These are phyloP conservation scores for Coemansia sp. DNA, from an alignment of 192 early-diverging fungal species.

Conservation along the genomic window DNA sequence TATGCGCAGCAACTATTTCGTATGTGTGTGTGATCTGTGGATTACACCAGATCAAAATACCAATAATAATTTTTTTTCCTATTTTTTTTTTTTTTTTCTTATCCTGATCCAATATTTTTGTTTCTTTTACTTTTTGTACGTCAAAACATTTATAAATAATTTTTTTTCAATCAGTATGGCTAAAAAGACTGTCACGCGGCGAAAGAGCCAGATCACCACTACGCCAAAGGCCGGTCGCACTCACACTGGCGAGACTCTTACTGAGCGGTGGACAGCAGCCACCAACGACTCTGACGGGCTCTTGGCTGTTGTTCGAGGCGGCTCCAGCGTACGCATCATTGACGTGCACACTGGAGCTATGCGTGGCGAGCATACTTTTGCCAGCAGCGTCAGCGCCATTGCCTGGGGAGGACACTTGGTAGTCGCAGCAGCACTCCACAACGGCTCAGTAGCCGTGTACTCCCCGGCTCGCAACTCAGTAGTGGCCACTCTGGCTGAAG, in stretches of 20 bases:
- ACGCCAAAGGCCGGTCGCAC: slow-evolving; percentile 13
- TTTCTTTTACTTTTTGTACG: not conserved
- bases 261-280: slow-evolving; percentile 33
- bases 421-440: slow-evolving; percentile 34
- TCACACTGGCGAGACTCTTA: not conserved
- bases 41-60: not conserved
- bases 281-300: slow-evolving; percentile 28
- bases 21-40: not conserved
- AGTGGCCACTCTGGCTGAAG: slow-evolving; percentile 14
- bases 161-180: slow-evolving; percentile 17
- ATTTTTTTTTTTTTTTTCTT: not conserved
- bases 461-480: slow-evolving; percentile 51
- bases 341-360: slow-evolving; percentile 45
- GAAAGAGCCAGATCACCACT: slow-evolving; percentile 20
- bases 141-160: not conserved
- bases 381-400: slow-evolving; percentile 17
- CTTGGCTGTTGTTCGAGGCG: slow-evolving; percentile 45
- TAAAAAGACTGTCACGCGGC: slow-evolving; percentile 42
- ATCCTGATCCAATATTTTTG: not conserved
- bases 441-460: slow-evolving; percentile 33
- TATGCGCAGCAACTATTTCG: not conserved
- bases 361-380: slow-evolving; percentile 40
- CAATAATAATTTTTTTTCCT: not conserved
- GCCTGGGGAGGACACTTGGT: slow-evolving; percentile 29
- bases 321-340: slow-evolving; percentile 43